Evolutionary conservation across 2,329 filamentous ascomycete genomes (phyloP).

Genomic region (Cordyceps pruinosa): DNA sequence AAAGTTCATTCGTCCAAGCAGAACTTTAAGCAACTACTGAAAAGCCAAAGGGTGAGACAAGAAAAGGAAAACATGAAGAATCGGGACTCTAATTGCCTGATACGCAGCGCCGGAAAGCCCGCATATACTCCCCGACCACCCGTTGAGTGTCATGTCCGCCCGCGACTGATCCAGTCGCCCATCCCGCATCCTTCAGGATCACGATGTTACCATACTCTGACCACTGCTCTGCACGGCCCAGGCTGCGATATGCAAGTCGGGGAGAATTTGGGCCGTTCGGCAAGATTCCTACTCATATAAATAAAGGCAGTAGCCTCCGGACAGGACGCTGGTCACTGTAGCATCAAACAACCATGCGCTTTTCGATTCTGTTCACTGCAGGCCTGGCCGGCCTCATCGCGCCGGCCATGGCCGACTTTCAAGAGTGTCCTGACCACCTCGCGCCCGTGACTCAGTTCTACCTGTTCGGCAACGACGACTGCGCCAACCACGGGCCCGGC

Average conservation of each 20-base stretch:
- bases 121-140: neutral
- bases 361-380: neutral
- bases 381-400: slow-evolving; percentile 1
- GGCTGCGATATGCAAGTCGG: neutral
- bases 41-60: too few species aligned
- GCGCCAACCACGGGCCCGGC: neutral
- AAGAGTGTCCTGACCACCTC: slow-evolving; percentile 1
- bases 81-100: neutral
- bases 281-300: neutral
- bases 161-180: neutral
- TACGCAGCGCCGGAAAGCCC: neutral
- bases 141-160: neutral
- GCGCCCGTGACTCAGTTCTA: slow-evolving; percentile 5
- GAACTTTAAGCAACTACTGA: neutral
- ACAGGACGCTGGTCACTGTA: neutral
- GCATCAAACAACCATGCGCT: neutral
- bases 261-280: neutral
- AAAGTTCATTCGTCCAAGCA: too few species aligned
- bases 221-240: neutral
- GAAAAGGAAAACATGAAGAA: neutral
- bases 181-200: slow-evolving; percentile 4
- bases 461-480: neutral
- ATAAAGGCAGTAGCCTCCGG: neutral
- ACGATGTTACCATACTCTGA: neutral
- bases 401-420: neutral